Evolutionary conservation across 495 filamentous ascomycete genomes (phyloP).

Genomic region (Aspergillus conjunctus): DNA sequence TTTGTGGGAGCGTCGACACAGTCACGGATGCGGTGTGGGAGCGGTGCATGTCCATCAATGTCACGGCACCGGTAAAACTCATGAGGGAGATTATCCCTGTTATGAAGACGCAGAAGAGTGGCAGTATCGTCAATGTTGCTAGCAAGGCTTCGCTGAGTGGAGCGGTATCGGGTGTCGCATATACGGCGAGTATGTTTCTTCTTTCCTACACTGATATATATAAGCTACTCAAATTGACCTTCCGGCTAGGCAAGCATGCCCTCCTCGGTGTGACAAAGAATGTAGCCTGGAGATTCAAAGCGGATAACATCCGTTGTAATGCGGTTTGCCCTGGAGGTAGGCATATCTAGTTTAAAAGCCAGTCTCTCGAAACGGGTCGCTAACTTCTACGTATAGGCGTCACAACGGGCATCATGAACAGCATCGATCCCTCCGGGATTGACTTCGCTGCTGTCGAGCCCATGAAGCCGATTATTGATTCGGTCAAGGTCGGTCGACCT

Average conservation of each 20-base stretch:
- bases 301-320: constrained; percentile 7
- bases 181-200: neutral
- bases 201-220: too few species aligned
- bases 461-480: neutral
- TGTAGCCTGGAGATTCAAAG: constrained; percentile 7
- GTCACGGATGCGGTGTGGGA: constrained; percentile 16
- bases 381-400: neutral
- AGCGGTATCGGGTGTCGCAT: constrained; percentile 2
- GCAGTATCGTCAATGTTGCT: constrained; percentile 4
- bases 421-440: neutral
- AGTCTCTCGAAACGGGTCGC: neutral
- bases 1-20: constrained; percentile 34
- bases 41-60: constrained; percentile 3
- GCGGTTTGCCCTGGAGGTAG: constrained; percentile 12
- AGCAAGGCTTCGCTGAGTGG: constrained; percentile 7
- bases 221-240: too few species aligned
- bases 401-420: neutral
- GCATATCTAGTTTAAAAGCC: neutral
- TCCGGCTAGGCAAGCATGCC: constrained; percentile 7
- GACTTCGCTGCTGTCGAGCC: neutral
- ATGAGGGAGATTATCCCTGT: constrained; percentile 6
- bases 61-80: constrained; percentile 7
- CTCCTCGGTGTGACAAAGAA: constrained; percentile 7
- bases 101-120: neutral
- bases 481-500: neutral